Conservation (phyloP, 805 yeast species). For the Saccharomycopsis guyanensis region DNA sequence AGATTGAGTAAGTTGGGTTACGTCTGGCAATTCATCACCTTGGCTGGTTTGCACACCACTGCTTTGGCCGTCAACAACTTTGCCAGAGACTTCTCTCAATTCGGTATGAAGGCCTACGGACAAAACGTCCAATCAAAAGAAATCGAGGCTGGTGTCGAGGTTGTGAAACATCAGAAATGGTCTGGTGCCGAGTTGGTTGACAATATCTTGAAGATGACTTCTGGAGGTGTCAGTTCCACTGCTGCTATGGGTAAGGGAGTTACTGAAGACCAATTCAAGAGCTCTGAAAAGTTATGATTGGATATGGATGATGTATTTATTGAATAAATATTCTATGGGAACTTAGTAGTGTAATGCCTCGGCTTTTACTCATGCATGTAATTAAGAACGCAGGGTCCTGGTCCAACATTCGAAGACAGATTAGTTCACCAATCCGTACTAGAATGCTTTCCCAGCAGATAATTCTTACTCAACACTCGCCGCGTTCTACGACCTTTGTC, state of each 20-base stretch:
- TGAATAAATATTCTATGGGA: background rate
- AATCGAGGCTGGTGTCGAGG: conserved; percentile 84
- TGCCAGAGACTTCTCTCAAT: conserved; percentile 64
- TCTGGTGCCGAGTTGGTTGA: conserved; percentile 97
- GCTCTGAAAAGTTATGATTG: conserved; percentile 5
- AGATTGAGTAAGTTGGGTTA: conserved; percentile 84
- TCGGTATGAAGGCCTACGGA: conserved; percentile 96
- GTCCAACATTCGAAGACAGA: no score
- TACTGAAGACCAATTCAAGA: conserved; percentile 90
- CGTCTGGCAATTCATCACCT: conserved; percentile 96
- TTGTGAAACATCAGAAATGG: conserved; percentile 97
- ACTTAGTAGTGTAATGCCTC: no score
- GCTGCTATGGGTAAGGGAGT: conserved; percentile 99
- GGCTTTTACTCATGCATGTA: no score
- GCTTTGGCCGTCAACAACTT: conserved; percentile 87
- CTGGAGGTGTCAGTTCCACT: conserved; percentile 91
- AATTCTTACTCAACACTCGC: no score
- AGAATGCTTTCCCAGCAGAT: no score
- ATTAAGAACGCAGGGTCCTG: no score
- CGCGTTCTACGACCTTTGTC: no score
- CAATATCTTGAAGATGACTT: conserved; percentile 76
- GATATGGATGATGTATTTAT: background rate
- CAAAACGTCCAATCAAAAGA: conserved; percentile 79
- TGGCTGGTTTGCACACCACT: conserved; percentile 94
- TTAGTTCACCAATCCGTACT: no score